Evolutionary conservation across 768 basidiomycete genomes (phyloP).

Genomic region (Russula brevipes): DNA sequence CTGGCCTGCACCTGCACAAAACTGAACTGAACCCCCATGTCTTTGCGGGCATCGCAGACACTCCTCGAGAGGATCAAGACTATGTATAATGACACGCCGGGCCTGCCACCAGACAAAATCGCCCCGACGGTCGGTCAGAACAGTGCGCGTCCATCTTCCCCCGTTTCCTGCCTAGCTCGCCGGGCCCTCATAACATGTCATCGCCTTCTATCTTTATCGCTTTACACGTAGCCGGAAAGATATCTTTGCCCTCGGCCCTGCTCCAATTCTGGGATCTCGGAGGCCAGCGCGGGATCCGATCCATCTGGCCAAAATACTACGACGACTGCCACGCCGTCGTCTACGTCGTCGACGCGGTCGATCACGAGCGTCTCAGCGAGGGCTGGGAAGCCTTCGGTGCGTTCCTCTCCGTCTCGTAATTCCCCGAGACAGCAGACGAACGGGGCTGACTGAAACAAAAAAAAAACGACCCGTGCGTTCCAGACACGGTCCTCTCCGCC

Average conservation of each 20-base stretch:
- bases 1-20: too few relatives aligned
- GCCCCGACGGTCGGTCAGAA: constrained; percentile 97
- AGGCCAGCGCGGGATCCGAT: constrained; percentile 88
- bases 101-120: constrained; percentile 88
- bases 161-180: not conserved
- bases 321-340: constrained; percentile 96
- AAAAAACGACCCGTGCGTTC: constrained; percentile 18
- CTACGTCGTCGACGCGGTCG: constrained; percentile 91
- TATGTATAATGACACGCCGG: constrained; percentile 79
- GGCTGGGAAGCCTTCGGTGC: constrained; percentile 97
- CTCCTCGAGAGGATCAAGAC: constrained; percentile 93
- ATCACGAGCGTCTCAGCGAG: constrained; percentile 82
- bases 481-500: constrained; percentile 78
- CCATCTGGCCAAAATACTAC: constrained; percentile 93
- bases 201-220: not conserved
- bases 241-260: constrained; percentile 87
- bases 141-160: constrained; percentile 48
- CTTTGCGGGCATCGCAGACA: constrained; percentile 46
- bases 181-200: too few relatives aligned
- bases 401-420: constrained; percentile 29
- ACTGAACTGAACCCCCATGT: too few relatives aligned
- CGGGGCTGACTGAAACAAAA: constrained; percentile 18
- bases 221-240: constrained; percentile 69
- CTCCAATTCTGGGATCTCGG: constrained; percentile 98
- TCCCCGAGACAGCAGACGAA: not conserved